These are phyloP conservation scores for Saprolegnia diclina DNA, from an alignment of 352 stramenopile genomes.

Conservation along the genomic window DNA sequence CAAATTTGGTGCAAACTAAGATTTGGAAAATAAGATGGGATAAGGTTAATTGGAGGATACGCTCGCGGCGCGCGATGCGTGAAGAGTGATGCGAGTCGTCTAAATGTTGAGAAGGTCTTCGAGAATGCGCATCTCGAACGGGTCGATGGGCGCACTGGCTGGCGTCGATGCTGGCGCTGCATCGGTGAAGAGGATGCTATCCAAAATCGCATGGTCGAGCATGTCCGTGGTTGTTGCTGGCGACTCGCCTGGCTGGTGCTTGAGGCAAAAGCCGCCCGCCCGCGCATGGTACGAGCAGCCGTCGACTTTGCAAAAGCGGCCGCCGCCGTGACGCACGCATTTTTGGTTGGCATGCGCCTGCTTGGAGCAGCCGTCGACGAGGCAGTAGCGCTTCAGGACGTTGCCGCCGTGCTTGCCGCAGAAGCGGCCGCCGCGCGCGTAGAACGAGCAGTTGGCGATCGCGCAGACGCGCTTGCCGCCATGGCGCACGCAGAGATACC, in stretches of 20 bases:
- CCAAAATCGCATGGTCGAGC: neutral
- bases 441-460: slow-evolving; percentile 61
- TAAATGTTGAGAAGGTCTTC: neutral
- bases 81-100: neutral
- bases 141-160: neutral
- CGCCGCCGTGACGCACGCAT: slow-evolving; percentile 68
- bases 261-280: slow-evolving; percentile 62
- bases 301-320: slow-evolving; percentile 60
- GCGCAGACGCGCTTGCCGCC: slow-evolving; percentile 77
- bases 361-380: slow-evolving; percentile 72
- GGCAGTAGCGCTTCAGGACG: slow-evolving; percentile 77
- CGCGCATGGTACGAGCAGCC: slow-evolving; percentile 70
- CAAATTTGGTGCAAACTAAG: no score
- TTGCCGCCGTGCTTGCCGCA: slow-evolving; percentile 75
- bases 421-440: slow-evolving; percentile 64
- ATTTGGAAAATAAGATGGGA: no score
- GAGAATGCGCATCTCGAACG: neutral
- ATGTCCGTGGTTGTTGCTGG: neutral
- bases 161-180: neutral
- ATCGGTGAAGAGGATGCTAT: neutral
- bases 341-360: slow-evolving; percentile 71
- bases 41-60: neutral
- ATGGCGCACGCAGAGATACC: slow-evolving; percentile 74
- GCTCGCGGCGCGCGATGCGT: neutral
- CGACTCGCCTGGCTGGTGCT: slow-evolving; percentile 56